Conservation (phyloP, 192 early-diverging fungal genomes). For the Gamsiella multidivaricata region DNA sequence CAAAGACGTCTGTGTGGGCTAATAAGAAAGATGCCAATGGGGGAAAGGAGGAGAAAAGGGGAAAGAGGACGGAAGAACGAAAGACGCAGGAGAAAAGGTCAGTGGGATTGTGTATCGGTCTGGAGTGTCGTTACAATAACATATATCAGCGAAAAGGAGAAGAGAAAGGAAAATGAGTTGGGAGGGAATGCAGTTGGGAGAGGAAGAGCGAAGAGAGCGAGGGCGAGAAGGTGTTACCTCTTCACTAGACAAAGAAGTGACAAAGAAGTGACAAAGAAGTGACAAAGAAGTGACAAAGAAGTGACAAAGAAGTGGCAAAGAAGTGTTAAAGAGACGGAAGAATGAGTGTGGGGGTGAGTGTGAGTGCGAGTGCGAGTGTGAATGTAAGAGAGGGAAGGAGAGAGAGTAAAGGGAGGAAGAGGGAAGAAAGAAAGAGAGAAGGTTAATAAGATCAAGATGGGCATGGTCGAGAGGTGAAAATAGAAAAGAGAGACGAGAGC, state of each 20-base stretch:
- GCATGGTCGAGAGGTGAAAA: not conserved
- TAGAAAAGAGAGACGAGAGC: not conserved
- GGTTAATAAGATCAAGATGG: not conserved
- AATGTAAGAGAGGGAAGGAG: not conserved
- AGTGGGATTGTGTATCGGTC: no score
- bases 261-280: not conserved
- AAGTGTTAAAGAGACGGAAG: no score
- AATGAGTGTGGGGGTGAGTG: no score
- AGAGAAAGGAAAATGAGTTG: no score
- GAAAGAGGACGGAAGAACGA: no score
- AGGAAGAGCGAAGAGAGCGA: not conserved
- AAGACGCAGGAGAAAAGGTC: no score
- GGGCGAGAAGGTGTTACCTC: no score
- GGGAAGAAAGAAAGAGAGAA: slow-evolving; percentile 4
- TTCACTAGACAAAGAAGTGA: slow-evolving; percentile 1
- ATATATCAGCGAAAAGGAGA: no score
- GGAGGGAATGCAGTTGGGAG: not conserved
- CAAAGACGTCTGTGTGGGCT: no score
- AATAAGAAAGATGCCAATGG: not conserved
- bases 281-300: not conserved
- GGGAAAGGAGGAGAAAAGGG: not conserved
- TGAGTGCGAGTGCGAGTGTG: no score
- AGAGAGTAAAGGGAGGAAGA: not conserved
- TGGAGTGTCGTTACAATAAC: no score
- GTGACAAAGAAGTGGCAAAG: not conserved